Percentiles rank a stretch among this genome's conserved stretches.
Conservation (phyloP, 495 filamentous ascomycete genomes). For the Bathelium albidoporum region DNA sequence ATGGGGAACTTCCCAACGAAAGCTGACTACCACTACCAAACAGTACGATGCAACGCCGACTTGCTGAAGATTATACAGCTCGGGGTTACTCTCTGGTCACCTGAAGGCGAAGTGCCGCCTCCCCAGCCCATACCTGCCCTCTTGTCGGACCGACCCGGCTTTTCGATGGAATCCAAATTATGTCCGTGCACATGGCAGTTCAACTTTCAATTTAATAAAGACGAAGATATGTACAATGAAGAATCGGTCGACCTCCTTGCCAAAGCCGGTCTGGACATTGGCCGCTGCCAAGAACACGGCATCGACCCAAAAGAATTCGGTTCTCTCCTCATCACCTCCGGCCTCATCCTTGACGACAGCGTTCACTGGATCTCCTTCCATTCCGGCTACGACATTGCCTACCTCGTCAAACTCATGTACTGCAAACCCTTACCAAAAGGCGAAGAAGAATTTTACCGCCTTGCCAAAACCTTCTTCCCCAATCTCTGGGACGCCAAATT, state of each 20-base stretch:
- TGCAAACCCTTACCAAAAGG: conserved; percentile 71
- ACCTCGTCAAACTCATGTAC: conserved; percentile 84
- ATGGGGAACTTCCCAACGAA: conserved; percentile 90
- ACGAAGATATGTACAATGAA: conserved; percentile 93
- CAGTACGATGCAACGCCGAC: conserved; percentile 92
- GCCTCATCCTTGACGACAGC: conserved; percentile 76
- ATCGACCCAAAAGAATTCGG: conserved; percentile 87
- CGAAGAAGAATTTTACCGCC: conserved; percentile 73
- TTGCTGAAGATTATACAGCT: conserved; percentile 94
- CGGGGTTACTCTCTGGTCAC: conserved; percentile 81
- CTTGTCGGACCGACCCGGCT: conserved; percentile 35
- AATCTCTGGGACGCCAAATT: conserved; percentile 93
- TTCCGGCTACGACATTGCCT: conserved; percentile 97
- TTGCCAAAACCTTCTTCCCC: conserved; percentile 85
- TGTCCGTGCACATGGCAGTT: conserved; percentile 92
- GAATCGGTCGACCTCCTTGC: conserved; percentile 81
- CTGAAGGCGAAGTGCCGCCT: conserved; percentile 75
- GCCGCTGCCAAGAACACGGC: conserved; percentile 69
- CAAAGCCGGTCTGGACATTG: conserved; percentile 81
- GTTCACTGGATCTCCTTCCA: conserved; percentile 96
- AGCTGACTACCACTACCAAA: conserved; percentile 97
- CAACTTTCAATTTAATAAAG: conserved; percentile 92
- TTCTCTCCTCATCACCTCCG: conserved; percentile 78
- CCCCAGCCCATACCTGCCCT: conserved; percentile 46
- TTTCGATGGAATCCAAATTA: conserved; percentile 38